Percentiles rank a stretch among this genome's conserved stretches.
phyloP scores from a whole-genome alignment of 306 rosid species.

The Hippophae rhamnoides region DNA sequence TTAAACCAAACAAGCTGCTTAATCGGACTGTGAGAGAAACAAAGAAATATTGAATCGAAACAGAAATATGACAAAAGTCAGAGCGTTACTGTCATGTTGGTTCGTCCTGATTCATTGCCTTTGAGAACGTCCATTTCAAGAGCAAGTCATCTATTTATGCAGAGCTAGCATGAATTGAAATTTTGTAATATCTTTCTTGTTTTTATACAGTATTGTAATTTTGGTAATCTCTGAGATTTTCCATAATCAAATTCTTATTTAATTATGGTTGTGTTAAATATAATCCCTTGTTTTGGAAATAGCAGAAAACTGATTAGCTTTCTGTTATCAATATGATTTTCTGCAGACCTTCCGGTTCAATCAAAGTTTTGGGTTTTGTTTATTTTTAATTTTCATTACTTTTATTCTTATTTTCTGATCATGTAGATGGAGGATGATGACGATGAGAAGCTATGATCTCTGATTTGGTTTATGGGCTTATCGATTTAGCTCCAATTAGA shows the following conservation, averaged over 20 bases:
- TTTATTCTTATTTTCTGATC: conserved; percentile 10
- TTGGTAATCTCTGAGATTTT: background rate
- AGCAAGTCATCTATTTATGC: conserved; percentile 19
- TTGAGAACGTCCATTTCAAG: background rate
- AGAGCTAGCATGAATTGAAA: conserved; percentile 2
- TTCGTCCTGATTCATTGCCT: conserved; percentile 21
- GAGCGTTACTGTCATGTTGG: conserved; percentile 19
- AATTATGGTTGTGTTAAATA: background rate
- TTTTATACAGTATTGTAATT: conserved; percentile 1
- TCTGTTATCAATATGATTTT: background rate
- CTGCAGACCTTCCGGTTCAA: background rate
- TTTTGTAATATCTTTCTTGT: conserved; percentile 2
- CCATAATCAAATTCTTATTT: background rate
- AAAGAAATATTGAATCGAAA: conserved; percentile 22
- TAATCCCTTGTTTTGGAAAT: background rate
- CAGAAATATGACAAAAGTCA: conserved; percentile 10
- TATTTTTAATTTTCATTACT: conserved; percentile 7
- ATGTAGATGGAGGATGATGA: conserved; percentile 54
- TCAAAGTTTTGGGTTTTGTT: conserved; percentile 5
- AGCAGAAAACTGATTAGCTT: background rate
- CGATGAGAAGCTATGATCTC: conserved; percentile 26
- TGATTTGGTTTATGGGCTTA: conserved; percentile 11
- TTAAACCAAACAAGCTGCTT: conserved; percentile 17
- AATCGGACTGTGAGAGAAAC: conserved; percentile 26
- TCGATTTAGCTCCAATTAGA: conserved; percentile 18